phyloP scores from a whole-genome alignment of 2,329 filamentous ascomycete species.

The Botryotinia globosa region DNA sequence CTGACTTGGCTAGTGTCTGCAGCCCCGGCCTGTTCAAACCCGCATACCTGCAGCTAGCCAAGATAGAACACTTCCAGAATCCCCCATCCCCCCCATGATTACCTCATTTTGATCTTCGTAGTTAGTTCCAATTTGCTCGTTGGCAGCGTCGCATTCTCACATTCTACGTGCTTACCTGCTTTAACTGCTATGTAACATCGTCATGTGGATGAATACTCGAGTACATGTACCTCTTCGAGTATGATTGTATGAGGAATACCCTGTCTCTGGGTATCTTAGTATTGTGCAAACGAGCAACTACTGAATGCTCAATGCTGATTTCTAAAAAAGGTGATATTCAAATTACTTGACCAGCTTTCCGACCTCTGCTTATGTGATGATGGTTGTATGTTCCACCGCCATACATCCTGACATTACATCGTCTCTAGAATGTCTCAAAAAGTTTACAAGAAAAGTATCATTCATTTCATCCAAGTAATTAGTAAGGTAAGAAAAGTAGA shows the following conservation, averaged over 20 bases:
- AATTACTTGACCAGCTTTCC: conserved; percentile 3
- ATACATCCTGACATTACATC: conserved; percentile 9
- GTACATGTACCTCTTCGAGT: neutral
- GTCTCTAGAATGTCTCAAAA: conserved; percentile 20
- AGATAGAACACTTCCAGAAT: conserved; percentile 20
- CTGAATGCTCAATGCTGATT: neutral
- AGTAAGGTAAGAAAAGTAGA: conserved; percentile 15
- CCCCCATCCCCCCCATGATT: conserved; percentile 10
- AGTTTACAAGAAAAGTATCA: conserved; percentile 10
- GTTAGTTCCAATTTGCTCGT: neutral
- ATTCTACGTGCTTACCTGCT: conserved; percentile 20
- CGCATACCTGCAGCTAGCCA: conserved; percentile 10
- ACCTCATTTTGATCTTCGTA: conserved; percentile 11
- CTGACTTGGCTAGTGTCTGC: conserved; percentile 2
- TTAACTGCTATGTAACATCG: neutral
- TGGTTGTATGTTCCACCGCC: conserved; percentile 9
- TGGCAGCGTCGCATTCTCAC: neutral
- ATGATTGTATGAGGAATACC: neutral
- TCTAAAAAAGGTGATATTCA: neutral
- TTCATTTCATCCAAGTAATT: conserved; percentile 7
- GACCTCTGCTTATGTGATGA: conserved; percentile 11
- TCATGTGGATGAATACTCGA: neutral
- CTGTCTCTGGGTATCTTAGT: neutral
- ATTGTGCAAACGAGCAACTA: neutral
- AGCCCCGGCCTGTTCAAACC: conserved; percentile 3